phyloP scores from a whole-genome alignment of 1,284 basidiomycete species.

The Pseudozyma sp. region DNA sequence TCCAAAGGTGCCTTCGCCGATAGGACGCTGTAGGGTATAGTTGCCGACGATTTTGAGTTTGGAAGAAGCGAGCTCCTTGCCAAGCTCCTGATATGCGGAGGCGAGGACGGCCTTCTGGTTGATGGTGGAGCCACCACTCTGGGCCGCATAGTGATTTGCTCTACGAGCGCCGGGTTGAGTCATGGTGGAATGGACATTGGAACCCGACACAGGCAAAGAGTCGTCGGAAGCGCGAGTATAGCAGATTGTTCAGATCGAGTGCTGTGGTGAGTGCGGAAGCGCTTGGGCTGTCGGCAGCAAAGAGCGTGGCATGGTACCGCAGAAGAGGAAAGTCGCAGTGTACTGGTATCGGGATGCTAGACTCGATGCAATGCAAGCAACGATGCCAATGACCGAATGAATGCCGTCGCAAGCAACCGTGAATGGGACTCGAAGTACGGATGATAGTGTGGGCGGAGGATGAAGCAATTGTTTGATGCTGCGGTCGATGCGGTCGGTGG shows the following conservation, averaged over 20 bases:
- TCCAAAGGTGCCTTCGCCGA: slow-evolving; percentile 92
- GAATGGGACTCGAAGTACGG: too few relatives aligned
- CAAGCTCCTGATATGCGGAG: slow-evolving; percentile 94
- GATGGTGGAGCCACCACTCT: slow-evolving; percentile 40
- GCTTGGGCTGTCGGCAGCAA: not conserved
- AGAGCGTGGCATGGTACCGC: slow-evolving; percentile 19
- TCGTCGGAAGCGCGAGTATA: not conserved
- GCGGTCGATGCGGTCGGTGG: not conserved
- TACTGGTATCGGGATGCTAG: not conserved
- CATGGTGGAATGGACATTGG: slow-evolving; percentile 12
- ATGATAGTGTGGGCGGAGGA: too few relatives aligned
- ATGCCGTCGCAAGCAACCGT: too few relatives aligned
- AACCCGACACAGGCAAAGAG: not conserved
- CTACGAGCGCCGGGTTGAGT: slow-evolving; percentile 31
- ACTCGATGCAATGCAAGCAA: too few relatives aligned
- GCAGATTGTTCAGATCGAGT: not conserved
- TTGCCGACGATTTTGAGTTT: slow-evolving; percentile 92
- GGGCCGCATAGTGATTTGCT: slow-evolving; percentile 21
- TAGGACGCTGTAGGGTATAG: slow-evolving; percentile 92
- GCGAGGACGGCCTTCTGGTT: slow-evolving; percentile 72
- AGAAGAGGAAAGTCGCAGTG: not conserved
- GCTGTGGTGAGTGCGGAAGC: not conserved
- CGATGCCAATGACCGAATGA: too few relatives aligned
- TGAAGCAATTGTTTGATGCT: not conserved
- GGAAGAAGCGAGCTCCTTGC: slow-evolving; percentile 88